Base-by-base conservation (phyloP, 257 asterid species). In the Fraxinus quadrangulata region DNA sequence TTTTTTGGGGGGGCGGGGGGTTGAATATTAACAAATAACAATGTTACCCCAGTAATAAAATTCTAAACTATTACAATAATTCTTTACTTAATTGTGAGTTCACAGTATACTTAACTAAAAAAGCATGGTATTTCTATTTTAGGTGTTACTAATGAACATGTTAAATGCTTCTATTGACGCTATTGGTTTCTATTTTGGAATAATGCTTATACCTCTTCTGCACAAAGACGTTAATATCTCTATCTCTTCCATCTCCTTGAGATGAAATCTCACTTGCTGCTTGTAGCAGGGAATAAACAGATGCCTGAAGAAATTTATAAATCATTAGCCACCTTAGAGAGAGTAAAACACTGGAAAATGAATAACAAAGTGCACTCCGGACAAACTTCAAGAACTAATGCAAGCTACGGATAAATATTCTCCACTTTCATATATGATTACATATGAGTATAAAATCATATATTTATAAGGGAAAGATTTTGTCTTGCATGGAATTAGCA, bases 201-300 rank as follows among this genome's bases (percentile, higher is more conserved):
- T 71, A 66, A 76, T 39, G 40, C 9, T 23, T 12, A 24, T 84
- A 96, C 98, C 99, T 92, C 86, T 94, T 87, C 79, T 90, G 94
- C 45, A 92, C 95, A 85, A 92, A 96, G 71, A 90, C 83, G 74
- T 89, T 89, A 78, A 88, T 88, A 87, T 96, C 97, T 77, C 86
- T 86, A 82, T 92, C 97, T 87, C 98, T 91, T 78, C 95, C 92
- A 80, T 96, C 98, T 76, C 98, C 99, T 82, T 95, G 90, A 79
- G 97, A 93, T 80, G 94, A 89, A 83, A 93, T 84, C 86, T 96
- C 98, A 65, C 63, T 85, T 66, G 91, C 98, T 76, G 99, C 97
- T 87, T 86, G 94, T 71, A 96, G 91, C 76, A 96, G 90, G 82
- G 97, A 88, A 82, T 88, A 91, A 10, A 90, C 98, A 79, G 97